Evolutionary conservation across 352 stramenopile genomes (phyloP).

Genomic region (Stephanocyclus meneghinianus): DNA sequence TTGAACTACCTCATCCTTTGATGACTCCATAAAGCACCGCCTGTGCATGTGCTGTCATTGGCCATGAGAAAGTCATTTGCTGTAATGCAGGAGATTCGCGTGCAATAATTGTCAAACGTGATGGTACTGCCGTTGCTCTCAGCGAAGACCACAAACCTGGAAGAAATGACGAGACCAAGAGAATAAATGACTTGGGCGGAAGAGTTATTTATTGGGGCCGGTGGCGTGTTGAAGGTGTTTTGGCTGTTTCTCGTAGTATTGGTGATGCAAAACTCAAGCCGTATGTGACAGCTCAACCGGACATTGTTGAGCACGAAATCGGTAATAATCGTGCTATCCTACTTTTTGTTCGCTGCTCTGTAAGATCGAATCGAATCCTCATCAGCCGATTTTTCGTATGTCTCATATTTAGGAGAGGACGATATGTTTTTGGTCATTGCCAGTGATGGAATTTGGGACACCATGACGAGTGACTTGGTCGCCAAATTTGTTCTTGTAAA

Average conservation of each 20-base stretch:
- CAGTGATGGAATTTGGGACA: conserved; percentile 88
- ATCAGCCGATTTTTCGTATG: background rate
- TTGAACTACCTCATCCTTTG: no score
- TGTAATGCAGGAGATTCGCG: conserved; percentile 88
- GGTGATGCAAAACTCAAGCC: conserved; percentile 81
- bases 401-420: conserved; percentile 54
- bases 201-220: conserved; percentile 82
- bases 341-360: background rate
- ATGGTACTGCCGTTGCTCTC: conserved; percentile 74
- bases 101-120: conserved; percentile 80
- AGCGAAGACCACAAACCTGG: conserved; percentile 86
- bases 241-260: conserved; percentile 72
- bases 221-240: conserved; percentile 85
- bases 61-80: conserved; percentile 82
- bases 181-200: conserved; percentile 84
- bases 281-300: conserved; percentile 86
- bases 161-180: conserved; percentile 77
- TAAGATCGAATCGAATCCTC: background rate
- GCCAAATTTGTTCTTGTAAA: conserved; percentile 84
- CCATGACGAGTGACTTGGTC: conserved; percentile 86
- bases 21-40: conserved; percentile 66
- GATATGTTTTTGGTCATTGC: conserved; percentile 87
- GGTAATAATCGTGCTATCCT: conserved; percentile 16
- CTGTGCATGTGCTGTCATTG: conserved; percentile 82
- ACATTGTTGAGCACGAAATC: conserved; percentile 84